Base-by-base conservation (phyloP, 1,284 basidiomycete genomes). In the Pulveroboletus sp. region DNA sequence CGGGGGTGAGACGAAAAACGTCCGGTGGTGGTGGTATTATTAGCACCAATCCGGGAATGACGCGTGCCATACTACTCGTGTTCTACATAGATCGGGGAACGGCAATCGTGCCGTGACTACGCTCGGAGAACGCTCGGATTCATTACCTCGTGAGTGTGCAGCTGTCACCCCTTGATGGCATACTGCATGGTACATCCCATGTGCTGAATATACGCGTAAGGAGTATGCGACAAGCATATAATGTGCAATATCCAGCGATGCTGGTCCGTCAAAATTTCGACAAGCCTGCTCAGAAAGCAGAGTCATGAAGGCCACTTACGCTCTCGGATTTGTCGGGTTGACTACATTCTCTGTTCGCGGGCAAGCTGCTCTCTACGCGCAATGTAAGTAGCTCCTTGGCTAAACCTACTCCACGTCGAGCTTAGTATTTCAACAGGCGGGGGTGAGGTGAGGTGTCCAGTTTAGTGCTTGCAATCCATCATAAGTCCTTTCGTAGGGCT, bases 191-290 rank as follows among this genome's bases (percentile, higher is more conserved):
- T 24, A 20, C 38, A 36, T 43, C 14, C 18, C 28, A 33, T 22
- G 14, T 22, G 15, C 33, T 26, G 31, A 20, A 48, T 54, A 26
- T 15, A 7, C 14, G n/a, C n/a, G n/a, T n/a, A n/a, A n/a, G n/a
- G n/a, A n/a, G n/a, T n/a, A n/a, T n/a, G n/a, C n/a, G n/a, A n/a
- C 29, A 31, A 15, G 44, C 25, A 58, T 62, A 59, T 59, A 62
- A 53, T 18, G 17, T 25, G 14, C 22, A 45, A 25, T 10, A 26
- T 35, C 17, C 26, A 12, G 38, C 20, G 18, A 20, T 18, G 1
- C 14, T 17, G 3, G 14, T 17, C 14, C 1, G 7, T 43, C 26
- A 44, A 20, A 35, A 11, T 33, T 29, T 43, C 25, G 29, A 42
- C 35, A n/a, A 40, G 9, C 43, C 36, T 26, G 33, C 20, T 39